These are phyloP conservation scores for Colletotrichum tamarilloi DNA, from an alignment of 2,329 filamentous ascomycete species.

Conservation along the genomic window DNA sequence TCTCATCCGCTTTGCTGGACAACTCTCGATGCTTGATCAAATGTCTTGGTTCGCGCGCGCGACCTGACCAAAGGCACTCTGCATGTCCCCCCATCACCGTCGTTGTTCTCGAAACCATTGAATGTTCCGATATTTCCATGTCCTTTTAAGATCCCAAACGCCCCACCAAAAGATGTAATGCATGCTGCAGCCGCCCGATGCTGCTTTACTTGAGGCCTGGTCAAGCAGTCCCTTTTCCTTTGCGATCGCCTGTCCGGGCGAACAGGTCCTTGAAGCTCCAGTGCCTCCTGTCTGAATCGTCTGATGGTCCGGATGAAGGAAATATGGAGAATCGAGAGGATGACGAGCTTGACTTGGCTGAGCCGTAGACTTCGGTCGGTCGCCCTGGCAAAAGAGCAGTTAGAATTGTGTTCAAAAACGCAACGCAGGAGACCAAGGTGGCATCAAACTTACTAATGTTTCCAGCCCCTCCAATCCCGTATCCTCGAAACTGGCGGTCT, in stretches of 20 bases:
- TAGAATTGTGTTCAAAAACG: background rate
- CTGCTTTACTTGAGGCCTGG: background rate
- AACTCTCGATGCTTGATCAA: too few relatives aligned
- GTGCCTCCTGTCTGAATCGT: constrained; percentile 6
- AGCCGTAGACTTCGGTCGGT: constrained; percentile 40
- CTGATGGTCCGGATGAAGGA: background rate
- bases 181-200: background rate
- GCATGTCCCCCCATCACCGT: background rate
- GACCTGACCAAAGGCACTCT: background rate
- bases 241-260: constrained; percentile 11
- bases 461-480: constrained; percentile 52
- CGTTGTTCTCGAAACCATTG: background rate
- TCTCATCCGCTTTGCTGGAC: background rate
- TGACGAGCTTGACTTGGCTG: constrained; percentile 19
- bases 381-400: constrained; percentile 35
- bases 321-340: constrained; percentile 10
- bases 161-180: background rate
- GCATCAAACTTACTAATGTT: constrained; percentile 49
- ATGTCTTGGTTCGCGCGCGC: background rate
- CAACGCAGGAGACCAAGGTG: background rate
- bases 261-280: constrained; percentile 32
- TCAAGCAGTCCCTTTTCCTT: constrained; percentile 18
- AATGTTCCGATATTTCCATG: background rate
- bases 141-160: background rate
- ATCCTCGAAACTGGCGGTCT: constrained; percentile 48